Conservation (phyloP, 805 yeast genomes). For the Suhomyces kilbournensis region DNA sequence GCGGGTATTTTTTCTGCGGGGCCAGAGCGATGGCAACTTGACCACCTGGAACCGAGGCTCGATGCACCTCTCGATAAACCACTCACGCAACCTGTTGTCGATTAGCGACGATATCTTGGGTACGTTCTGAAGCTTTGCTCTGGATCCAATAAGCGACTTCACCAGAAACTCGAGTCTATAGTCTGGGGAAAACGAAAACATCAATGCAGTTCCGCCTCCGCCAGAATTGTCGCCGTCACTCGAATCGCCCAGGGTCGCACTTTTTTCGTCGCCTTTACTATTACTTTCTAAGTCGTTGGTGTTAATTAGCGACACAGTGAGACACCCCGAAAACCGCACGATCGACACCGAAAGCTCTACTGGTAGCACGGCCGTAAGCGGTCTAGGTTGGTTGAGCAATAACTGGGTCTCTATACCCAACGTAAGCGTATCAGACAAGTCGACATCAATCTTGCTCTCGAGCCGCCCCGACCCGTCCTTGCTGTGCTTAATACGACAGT, state of each 20-base stretch:
- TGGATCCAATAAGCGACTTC: slow-evolving; percentile 86
- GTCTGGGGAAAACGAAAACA: slow-evolving; percentile 90
- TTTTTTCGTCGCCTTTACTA: slow-evolving; percentile 12
- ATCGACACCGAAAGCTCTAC: slow-evolving; percentile 81
- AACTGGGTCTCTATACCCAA: slow-evolving; percentile 81
- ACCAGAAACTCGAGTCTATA: slow-evolving; percentile 84
- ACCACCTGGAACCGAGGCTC: slow-evolving; percentile 91
- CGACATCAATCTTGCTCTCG: slow-evolving; percentile 90
- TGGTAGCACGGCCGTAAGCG: slow-evolving; percentile 84
- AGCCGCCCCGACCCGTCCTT: slow-evolving; percentile 51
- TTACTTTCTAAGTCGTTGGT: slow-evolving; percentile 30
- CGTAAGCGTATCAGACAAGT: slow-evolving; percentile 80
- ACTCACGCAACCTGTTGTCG: slow-evolving; percentile 75
- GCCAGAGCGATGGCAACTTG: slow-evolving; percentile 85
- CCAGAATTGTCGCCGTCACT: neutral
- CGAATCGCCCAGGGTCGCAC: slow-evolving; percentile 17
- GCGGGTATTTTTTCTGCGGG: slow-evolving; percentile 43
- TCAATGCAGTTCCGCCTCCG: slow-evolving; percentile 59
- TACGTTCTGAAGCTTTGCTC: slow-evolving; percentile 87
- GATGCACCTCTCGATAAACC: slow-evolving; percentile 92
- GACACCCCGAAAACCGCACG: slow-evolving; percentile 85
- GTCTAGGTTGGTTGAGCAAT: slow-evolving; percentile 76
- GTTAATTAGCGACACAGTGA: slow-evolving; percentile 68
- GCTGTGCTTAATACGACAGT: slow-evolving; percentile 74
- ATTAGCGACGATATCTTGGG: slow-evolving; percentile 86